Base-by-base conservation (phyloP, 2,329 filamentous ascomycete genomes). In the Pestalotiopsis sp. region DNA sequence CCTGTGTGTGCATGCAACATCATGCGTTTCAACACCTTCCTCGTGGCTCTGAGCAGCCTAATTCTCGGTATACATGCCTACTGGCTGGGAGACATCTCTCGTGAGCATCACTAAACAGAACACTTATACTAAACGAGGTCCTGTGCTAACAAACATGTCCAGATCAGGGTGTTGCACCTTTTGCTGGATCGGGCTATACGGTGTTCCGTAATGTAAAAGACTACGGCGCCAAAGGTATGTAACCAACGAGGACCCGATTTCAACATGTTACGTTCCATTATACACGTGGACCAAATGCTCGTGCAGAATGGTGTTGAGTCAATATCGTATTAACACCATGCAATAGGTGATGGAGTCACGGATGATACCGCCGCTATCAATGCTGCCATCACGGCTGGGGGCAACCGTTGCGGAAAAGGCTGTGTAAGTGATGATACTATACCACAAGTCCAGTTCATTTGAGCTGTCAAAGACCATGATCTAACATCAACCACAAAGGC, bases 161-260 rank as follows among this genome's bases (percentile, higher is more conserved):
- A 82, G 81, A 85, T 71, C 80, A 83, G 70, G 83, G 83, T 13
- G 69, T 81, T 68, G 82, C 83, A 11, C 82, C 83, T 45, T 85
- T 80, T 74, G 82, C 79, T 57, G 76, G 73, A 5, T 65, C 74
- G 17, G 80, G 78, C 38, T 84, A 84, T 67, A 75, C 78, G n/a
- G 81, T 85, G 4, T 85, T 84, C 70, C 81, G 83, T 60, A 85
- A 85, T 69, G 83, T 85, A 25, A 83, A 78, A 73, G 83, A 83
- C 75, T 85, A 82, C 69, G 83, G 83, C 60, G 83, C 83, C 63
- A 80, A 74, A 70, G 83, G 81, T 80, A 63, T 9, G 77, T 72
- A n/a, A 56, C 31, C 38, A n/a, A 31, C 27, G 25, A 38, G 11
- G 62, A n/a, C 25, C 27, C n/a, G 3, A 4, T 12, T 23, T 17